Evolutionary conservation across 495 filamentous ascomycete species (phyloP).

Genomic region (Xylaria castorea): DNA sequence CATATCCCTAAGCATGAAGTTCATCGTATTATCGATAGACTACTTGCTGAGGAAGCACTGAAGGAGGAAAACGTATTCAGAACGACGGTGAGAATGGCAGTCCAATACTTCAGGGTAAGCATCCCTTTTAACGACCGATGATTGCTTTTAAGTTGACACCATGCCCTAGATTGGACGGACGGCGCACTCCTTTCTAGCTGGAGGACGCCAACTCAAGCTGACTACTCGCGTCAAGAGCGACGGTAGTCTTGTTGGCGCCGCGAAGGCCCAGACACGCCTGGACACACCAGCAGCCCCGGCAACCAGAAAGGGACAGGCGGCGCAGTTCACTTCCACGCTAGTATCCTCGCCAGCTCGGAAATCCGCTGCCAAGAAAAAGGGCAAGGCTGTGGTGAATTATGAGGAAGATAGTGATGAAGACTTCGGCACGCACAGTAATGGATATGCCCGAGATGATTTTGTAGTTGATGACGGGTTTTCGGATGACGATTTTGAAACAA

Average conservation of each 20-base stretch:
- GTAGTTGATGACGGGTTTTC: slow-evolving; percentile 57
- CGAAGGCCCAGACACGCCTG: slow-evolving; percentile 27
- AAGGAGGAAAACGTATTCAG: slow-evolving; percentile 56
- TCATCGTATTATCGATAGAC: slow-evolving; percentile 55
- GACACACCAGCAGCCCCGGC: slow-evolving; percentile 33
- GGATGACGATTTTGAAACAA: slow-evolving; percentile 65
- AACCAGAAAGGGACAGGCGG: slow-evolving; percentile 40
- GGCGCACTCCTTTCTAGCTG: slow-evolving; percentile 40
- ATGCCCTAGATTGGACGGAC: slow-evolving; percentile 50
- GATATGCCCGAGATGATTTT: slow-evolving; percentile 59
- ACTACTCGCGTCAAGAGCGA: slow-evolving; percentile 44
- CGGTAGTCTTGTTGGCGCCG: slow-evolving; percentile 31
- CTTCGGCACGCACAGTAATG: slow-evolving; percentile 46
- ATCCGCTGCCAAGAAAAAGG: slow-evolving; percentile 49
- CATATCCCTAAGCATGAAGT: slow-evolving; percentile 54
- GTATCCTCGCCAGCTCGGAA: slow-evolving; percentile 78
- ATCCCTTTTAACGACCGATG: slow-evolving; percentile 58
- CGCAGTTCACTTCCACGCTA: slow-evolving; percentile 68
- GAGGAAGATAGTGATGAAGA: slow-evolving; percentile 48
- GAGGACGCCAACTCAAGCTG: slow-evolving; percentile 39
- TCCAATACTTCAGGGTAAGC: slow-evolving; percentile 50
- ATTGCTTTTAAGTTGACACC: slow-evolving; percentile 54
- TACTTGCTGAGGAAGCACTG: slow-evolving; percentile 50
- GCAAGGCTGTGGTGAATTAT: slow-evolving; percentile 48
- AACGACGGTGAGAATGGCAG: slow-evolving; percentile 41